These are phyloP conservation scores for Colletotrichum sp. DNA, from an alignment of 2,329 filamentous ascomycete genomes.

Conservation along the genomic window DNA sequence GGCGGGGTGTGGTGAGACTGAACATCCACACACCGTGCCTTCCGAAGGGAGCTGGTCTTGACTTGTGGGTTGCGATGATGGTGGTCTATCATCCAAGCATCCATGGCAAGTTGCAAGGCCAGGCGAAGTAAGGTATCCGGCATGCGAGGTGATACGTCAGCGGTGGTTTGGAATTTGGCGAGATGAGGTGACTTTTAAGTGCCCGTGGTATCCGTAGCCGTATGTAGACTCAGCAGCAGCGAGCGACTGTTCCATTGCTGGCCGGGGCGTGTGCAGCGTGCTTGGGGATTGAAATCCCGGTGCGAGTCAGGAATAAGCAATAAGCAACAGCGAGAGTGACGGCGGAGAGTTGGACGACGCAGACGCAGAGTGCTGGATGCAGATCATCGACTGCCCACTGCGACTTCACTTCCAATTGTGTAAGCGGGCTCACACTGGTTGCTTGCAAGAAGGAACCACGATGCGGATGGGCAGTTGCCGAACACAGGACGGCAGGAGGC, in stretches of 20 bases:
- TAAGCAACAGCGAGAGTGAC: background rate
- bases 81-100: background rate
- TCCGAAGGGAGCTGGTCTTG: background rate
- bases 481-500: background rate
- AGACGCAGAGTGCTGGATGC: background rate
- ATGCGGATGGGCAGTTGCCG: background rate
- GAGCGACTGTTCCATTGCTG: background rate
- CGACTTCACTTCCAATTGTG: background rate
- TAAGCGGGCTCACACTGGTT: background rate
- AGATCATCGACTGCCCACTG: background rate
- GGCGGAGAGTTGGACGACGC: background rate
- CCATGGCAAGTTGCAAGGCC: background rate
- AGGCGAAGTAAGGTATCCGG: background rate
- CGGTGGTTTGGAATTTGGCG: background rate
- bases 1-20: constrained; percentile 3
- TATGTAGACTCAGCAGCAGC: background rate
- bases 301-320: constrained; percentile 5
- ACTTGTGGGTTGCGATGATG: background rate
- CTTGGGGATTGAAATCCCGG: background rate
- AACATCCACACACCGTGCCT: background rate
- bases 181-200: constrained; percentile 12
- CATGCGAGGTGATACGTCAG: constrained; percentile 5
- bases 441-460: background rate
- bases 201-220: background rate
- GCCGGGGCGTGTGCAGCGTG: background rate